A percentile compares a stretch with the other conserved stretches of the same genome.
Evolutionary conservation across 2,329 filamentous ascomycete species (phyloP).

Genomic region (Aspergillus sp.): DNA sequence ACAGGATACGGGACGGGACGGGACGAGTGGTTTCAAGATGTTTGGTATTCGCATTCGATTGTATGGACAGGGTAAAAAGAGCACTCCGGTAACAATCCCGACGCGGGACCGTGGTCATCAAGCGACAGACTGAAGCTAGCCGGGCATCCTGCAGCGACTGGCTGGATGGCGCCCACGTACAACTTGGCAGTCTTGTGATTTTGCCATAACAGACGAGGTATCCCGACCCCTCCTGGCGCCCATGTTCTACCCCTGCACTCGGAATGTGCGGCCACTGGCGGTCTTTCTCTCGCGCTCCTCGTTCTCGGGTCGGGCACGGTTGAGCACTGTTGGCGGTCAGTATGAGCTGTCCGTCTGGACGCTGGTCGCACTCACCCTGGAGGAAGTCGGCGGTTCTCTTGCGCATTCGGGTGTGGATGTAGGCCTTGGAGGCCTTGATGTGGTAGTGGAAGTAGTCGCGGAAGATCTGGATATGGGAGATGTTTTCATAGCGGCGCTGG

Average conservation of each 20-base stretch:
- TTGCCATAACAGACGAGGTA: background rate
- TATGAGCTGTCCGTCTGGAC: background rate
- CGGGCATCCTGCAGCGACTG: too few relatives aligned
- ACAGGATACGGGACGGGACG: too few relatives aligned
- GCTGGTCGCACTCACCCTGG: slow-evolving; percentile 64
- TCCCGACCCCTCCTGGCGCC: background rate
- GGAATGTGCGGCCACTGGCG: slow-evolving; percentile 91
- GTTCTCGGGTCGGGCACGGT: slow-evolving; percentile 88
- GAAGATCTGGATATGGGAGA: slow-evolving; percentile 99
- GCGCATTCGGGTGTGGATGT: slow-evolving; percentile 97
- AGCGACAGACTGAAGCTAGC: too few relatives aligned
- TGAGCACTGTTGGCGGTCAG: slow-evolving; percentile 68
- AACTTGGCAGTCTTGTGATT: background rate
- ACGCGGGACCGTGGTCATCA: too few relatives aligned
- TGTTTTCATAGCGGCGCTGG: slow-evolving; percentile 88
- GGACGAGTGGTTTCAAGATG: too few relatives aligned
- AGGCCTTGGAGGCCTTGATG: slow-evolving; percentile 99
- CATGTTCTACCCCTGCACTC: slow-evolving; percentile 51
- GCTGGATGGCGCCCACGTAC: background rate
- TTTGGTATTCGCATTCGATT: too few relatives aligned
- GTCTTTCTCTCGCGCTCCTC: slow-evolving; percentile 99
- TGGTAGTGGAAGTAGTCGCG: slow-evolving; percentile 99
- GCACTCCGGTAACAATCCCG: too few relatives aligned
- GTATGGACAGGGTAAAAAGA: too few relatives aligned
- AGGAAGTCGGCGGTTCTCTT: slow-evolving; percentile 97